Percentiles rank a stretch among this genome's conserved stretches.
These are phyloP conservation scores for Blastobotrys serpentis DNA, from an alignment of 1,139 yeast species.

Conservation along the genomic window DNA sequence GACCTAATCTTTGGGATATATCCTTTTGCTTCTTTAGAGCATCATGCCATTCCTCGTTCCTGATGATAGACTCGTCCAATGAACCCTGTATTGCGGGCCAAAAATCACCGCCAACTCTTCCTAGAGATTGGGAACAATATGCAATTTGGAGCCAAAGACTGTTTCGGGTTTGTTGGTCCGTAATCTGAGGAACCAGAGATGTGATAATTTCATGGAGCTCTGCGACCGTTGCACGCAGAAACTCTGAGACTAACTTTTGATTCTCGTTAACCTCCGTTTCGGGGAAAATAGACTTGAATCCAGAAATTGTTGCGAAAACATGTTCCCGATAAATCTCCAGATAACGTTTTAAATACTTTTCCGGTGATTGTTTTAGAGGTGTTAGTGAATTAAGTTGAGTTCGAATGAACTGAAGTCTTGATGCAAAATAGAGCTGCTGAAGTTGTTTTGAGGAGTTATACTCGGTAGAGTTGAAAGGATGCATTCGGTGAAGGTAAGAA, in stretches of 20 bases:
- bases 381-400: slow-evolving; percentile 52
- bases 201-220: slow-evolving; percentile 40
- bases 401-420: slow-evolving; percentile 38
- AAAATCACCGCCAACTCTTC: slow-evolving; percentile 69
- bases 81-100: slow-evolving; percentile 38
- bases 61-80: slow-evolving; percentile 29
- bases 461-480: slow-evolving; percentile 30
- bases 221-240: slow-evolving; percentile 42
- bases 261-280: slow-evolving; percentile 18
- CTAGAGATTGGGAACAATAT: slow-evolving; percentile 72
- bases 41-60: slow-evolving; percentile 39
- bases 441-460: slow-evolving; percentile 25
- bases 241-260: slow-evolving; percentile 41
- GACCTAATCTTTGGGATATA: slow-evolving; percentile 33
- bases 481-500: slow-evolving; percentile 62
- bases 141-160: slow-evolving; percentile 70
- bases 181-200: slow-evolving; percentile 42
- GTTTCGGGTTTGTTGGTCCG: slow-evolving; percentile 50
- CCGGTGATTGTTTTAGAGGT: slow-evolving; percentile 54
- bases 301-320: slow-evolving; percentile 68
- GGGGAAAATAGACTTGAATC: slow-evolving; percentile 63
- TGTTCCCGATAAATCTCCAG: slow-evolving; percentile 83
- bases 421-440: slow-evolving; percentile 38
- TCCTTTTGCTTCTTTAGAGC: slow-evolving; percentile 43
- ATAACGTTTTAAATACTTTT: slow-evolving; percentile 71